phyloP scores from a whole-genome alignment of 2,329 filamentous ascomycete species.

The Alternaria ventricosa region DNA sequence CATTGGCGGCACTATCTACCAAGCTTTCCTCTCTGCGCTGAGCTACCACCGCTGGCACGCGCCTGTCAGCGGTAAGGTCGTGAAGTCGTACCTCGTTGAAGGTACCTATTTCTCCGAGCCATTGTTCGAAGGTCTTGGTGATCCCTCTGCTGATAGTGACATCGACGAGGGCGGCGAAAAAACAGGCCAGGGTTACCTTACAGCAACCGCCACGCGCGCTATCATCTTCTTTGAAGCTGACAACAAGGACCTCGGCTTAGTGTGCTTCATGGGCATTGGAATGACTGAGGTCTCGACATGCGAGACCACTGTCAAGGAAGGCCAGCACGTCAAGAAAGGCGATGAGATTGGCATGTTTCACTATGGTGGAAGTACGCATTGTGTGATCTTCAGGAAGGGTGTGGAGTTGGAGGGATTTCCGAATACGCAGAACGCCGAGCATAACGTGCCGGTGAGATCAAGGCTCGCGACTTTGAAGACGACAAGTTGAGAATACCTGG shows the following conservation, averaged over 20 bases:
- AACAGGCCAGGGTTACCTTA: slow-evolving; percentile 69
- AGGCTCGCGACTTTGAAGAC: slow-evolving; percentile 45
- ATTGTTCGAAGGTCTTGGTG: slow-evolving; percentile 56
- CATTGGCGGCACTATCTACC: slow-evolving; percentile 70
- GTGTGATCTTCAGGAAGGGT: slow-evolving; percentile 68
- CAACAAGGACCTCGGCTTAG: slow-evolving; percentile 69
- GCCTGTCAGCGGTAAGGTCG: slow-evolving; percentile 68
- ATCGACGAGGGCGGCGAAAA: slow-evolving; percentile 49
- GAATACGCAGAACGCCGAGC: slow-evolving; percentile 30
- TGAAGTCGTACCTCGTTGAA: slow-evolving; percentile 63
- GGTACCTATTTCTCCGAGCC: slow-evolving; percentile 74
- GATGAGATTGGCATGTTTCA: slow-evolving; percentile 81
- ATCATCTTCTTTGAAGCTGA: slow-evolving; percentile 75
- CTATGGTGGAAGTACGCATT: slow-evolving; percentile 76
- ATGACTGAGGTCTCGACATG: slow-evolving; percentile 81
- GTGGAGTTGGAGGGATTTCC: slow-evolving; percentile 52
- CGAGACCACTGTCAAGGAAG: slow-evolving; percentile 72
- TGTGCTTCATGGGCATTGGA: slow-evolving; percentile 74
- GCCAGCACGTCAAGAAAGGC: slow-evolving; percentile 71
- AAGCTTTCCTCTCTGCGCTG: slow-evolving; percentile 71
- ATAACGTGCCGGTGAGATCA: slow-evolving; percentile 49
- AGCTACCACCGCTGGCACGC: slow-evolving; percentile 77
- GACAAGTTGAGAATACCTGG: neutral
- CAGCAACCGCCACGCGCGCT: slow-evolving; percentile 70
- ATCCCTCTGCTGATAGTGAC: slow-evolving; percentile 50